Base-by-base conservation (phyloP, 805 yeast species). In the Pichia phayaonensis region DNA sequence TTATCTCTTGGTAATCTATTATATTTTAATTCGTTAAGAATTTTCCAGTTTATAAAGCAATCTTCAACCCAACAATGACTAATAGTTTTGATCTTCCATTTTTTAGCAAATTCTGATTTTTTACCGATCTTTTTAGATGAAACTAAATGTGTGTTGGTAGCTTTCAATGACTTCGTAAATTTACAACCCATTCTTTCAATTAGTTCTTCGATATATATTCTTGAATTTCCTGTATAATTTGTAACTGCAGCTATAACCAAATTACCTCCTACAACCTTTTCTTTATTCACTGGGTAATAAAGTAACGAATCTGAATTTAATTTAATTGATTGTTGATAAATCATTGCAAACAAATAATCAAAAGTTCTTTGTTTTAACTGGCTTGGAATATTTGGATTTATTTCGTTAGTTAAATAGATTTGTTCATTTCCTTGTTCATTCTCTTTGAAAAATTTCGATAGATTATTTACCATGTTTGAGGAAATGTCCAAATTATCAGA, bases 41-140 rank as follows among this genome's bases (percentile, higher is more conserved):
- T 56, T 46, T 67, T 68, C 90, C 94, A 86, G 44, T 73, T 65
- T 0, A 76, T 70, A 54, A 75, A 92, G 41, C 89, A 77, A 49
- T 86, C 90, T 61, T 92, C 98, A 15, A 92, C 66, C 99, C 99
- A 92, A 15, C 83, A 61, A 65, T 89, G 96, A 60, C 86, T 90
- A 1, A 87, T 82, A 2, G 84, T 71, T 29, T 74, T 73, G 22
- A 87, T 68, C 3, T 65, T 57, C 96, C 97, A 90, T 54, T 75
- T 74, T 36, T 71, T 62, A 0, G 94, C 95, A 18, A 90, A 88
- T 12, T 75, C 76, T 59, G 77, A 88, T 66, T 92, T 92, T 50
- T 75, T 78, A 2, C 99, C 97, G 16, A 62, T 62, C 0, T 85
- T 75, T 34, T 73, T 74, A 0, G 90, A 84, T 2, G 87, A 80